These are phyloP conservation scores for Xylariaceae sp. DNA, from an alignment of 2,329 filamentous ascomycete species.

Conservation along the genomic window DNA sequence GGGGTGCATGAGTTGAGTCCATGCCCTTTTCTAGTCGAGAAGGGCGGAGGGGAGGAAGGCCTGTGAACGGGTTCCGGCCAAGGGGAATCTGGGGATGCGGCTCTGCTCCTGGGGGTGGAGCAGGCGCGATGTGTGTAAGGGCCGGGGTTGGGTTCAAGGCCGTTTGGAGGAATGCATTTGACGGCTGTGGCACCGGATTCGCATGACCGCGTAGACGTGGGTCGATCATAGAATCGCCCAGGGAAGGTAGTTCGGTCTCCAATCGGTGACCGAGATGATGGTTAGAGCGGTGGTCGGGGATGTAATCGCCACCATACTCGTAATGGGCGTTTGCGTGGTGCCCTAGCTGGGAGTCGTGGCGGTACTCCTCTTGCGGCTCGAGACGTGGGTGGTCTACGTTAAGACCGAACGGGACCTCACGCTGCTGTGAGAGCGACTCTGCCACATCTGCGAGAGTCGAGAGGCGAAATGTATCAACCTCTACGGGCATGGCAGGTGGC, in stretches of 20 bases:
- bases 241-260: slow-evolving; percentile 8
- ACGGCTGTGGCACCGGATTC: slow-evolving; percentile 20
- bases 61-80: slow-evolving; percentile 34
- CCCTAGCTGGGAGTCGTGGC: slow-evolving; percentile 11
- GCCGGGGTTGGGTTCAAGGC: slow-evolving; percentile 33
- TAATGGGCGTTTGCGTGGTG: slow-evolving; percentile 7
- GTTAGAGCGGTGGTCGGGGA: slow-evolving; percentile 10
- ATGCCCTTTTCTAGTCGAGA: slow-evolving; percentile 32
- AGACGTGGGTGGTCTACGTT: slow-evolving; percentile 12
- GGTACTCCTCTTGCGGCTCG: slow-evolving; percentile 15
- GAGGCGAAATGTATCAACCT: slow-evolving; percentile 27
- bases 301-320: slow-evolving; percentile 14
- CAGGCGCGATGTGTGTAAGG: slow-evolving; percentile 29
- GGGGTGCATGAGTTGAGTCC: slow-evolving; percentile 23
- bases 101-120: slow-evolving; percentile 25
- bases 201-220: slow-evolving; percentile 25
- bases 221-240: slow-evolving; percentile 28
- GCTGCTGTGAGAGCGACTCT: slow-evolving; percentile 19
- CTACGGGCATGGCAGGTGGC: slow-evolving; percentile 18
- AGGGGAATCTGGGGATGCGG: slow-evolving; percentile 13
- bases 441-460: slow-evolving; percentile 33
- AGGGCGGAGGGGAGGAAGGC: slow-evolving; percentile 34
- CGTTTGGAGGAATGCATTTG: slow-evolving; percentile 35
- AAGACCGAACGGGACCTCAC: slow-evolving; percentile 13
- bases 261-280: slow-evolving; percentile 13